Conservation (phyloP, 2,329 filamentous ascomycete species). For the Aspergillus sergii region DNA sequence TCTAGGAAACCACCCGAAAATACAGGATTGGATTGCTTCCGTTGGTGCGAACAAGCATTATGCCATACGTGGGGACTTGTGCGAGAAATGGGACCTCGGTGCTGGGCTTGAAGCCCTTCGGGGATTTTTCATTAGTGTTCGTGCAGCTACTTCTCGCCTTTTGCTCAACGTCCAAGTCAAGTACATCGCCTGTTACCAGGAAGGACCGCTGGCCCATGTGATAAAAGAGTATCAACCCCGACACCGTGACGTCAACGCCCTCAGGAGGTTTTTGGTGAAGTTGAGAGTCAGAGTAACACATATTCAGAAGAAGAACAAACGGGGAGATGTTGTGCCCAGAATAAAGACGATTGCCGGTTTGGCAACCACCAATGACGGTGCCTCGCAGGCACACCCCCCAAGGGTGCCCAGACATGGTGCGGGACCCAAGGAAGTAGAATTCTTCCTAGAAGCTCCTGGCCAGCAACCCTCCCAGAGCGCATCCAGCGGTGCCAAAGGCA, state of each 20-base stretch:
- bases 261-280: conserved; percentile 42
- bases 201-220: conserved; percentile 43
- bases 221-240: conserved; percentile 36
- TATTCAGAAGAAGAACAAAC: conserved; percentile 38
- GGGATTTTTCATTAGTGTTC: conserved; percentile 65
- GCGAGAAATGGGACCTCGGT: conserved; percentile 46
- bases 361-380: conserved; percentile 45
- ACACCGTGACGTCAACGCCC: conserved; percentile 22
- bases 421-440: conserved; percentile 56
- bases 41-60: conserved; percentile 60
- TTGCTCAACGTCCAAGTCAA: conserved; percentile 67
- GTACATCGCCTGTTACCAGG: conserved; percentile 60
- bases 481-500: conserved; percentile 8
- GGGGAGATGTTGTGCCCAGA: conserved; percentile 34
- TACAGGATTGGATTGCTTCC: conserved; percentile 42
- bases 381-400: conserved; percentile 37
- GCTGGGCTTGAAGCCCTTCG: conserved; percentile 59
- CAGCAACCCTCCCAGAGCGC: conserved; percentile 14
- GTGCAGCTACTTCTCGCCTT: conserved; percentile 59
- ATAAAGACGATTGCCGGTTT: conserved; percentile 52
- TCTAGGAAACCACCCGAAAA: conserved; percentile 52
- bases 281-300: conserved; percentile 48
- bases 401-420: conserved; percentile 43
- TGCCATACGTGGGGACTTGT: conserved; percentile 36
- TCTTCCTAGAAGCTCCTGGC: conserved; percentile 49